Evolutionary conservation across 192 early-diverging fungal genomes (phyloP), one percentile per base, ranked within the genome.

Genomic region (Entrophospora sp.): DNA sequence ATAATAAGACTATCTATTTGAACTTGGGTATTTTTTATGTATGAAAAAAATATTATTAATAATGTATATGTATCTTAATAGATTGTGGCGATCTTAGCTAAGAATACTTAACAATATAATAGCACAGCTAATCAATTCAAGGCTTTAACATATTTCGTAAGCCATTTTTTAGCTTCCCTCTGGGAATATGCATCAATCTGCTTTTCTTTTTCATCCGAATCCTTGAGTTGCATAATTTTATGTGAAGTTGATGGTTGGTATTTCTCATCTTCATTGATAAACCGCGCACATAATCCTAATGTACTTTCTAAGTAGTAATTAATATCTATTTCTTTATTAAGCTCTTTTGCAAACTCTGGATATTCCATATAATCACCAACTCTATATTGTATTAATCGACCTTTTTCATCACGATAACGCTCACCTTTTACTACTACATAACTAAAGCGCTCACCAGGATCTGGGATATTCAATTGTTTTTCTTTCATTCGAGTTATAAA

Each of bases 181-280:
- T 56, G 53, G 6, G 53, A 56, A 56, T 56, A 56, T 34, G 31
- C 53, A 32, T 56, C 53, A 56, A 56, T 34, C 53, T 56, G 53
- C 30, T 56, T 56, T 56, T 56, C 53, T 34, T 34, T 56, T 13
- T 56, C 30, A 56, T 56, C 53, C 2, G 13, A 56, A 56, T 56
- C 53, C 32, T 56, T 32, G 31, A 56, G 27, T 34, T 56, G 53
- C 31, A 56, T 56, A 56, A 56, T 56, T 13, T 56, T 56, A 56
- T 56, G 30, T 56, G 14, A 56, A 34, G 14, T 3, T 13, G 31
- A 22, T 31, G 30, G 53, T 56, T 56, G 53, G 34, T 56, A 56
- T 31, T 13, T 56, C 6, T 56, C 24, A 32, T 56, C 31, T 22
- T 56, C 31, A 32, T 56, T 56, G 14, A 56, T 56, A 32, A 56